A percentile compares a stretch with the other conserved stretches of the same genome.
Conservation (phyloP, 2,329 filamentous ascomycete species). For the Neofusicoccum cordaticola region DNA sequence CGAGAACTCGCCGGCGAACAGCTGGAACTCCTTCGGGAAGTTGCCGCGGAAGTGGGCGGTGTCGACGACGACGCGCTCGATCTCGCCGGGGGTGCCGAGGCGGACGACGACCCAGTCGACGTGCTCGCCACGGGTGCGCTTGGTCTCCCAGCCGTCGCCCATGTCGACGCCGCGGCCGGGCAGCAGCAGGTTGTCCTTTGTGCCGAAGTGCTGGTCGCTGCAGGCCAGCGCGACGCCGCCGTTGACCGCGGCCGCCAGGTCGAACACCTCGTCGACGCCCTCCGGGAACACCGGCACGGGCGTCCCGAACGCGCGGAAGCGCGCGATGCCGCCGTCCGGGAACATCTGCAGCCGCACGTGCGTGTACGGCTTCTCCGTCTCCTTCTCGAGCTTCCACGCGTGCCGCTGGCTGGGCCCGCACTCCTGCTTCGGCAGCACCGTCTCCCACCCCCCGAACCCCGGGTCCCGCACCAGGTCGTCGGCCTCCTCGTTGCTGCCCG, state of each 20-base stretch:
- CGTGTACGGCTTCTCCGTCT: slow-evolving; percentile 66
- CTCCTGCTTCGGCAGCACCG: slow-evolving; percentile 65
- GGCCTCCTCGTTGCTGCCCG: slow-evolving; percentile 44
- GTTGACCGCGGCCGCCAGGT: slow-evolving; percentile 75
- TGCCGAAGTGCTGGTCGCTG: slow-evolving; percentile 82
- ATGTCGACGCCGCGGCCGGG: slow-evolving; percentile 78
- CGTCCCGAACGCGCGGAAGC: slow-evolving; percentile 74
- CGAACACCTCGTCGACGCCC: slow-evolving; percentile 63
- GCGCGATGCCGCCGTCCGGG: slow-evolving; percentile 77
- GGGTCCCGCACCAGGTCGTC: slow-evolving; percentile 57
- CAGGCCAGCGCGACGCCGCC: slow-evolving; percentile 73
- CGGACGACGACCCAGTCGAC: slow-evolving; percentile 78
- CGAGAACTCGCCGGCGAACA: slow-evolving; percentile 59
- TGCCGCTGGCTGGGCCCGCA: slow-evolving; percentile 73
- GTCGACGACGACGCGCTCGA: slow-evolving; percentile 69
- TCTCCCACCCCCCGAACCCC: slow-evolving; percentile 59
- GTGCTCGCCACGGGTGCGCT: slow-evolving; percentile 69
- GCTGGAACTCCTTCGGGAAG: slow-evolving; percentile 72
- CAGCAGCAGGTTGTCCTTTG: slow-evolving; percentile 75
- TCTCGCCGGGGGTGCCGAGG: slow-evolving; percentile 63
- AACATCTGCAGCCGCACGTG: slow-evolving; percentile 83
- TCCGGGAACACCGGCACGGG: slow-evolving; percentile 74
- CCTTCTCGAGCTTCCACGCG: slow-evolving; percentile 63
- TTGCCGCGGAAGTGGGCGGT: slow-evolving; percentile 83
- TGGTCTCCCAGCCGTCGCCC: slow-evolving; percentile 87